Percentiles rank a stretch among this genome's conserved stretches.
phyloP scores from a whole-genome alignment of 768 basidiomycete genomes.

The Termitomyces sp. region DNA sequence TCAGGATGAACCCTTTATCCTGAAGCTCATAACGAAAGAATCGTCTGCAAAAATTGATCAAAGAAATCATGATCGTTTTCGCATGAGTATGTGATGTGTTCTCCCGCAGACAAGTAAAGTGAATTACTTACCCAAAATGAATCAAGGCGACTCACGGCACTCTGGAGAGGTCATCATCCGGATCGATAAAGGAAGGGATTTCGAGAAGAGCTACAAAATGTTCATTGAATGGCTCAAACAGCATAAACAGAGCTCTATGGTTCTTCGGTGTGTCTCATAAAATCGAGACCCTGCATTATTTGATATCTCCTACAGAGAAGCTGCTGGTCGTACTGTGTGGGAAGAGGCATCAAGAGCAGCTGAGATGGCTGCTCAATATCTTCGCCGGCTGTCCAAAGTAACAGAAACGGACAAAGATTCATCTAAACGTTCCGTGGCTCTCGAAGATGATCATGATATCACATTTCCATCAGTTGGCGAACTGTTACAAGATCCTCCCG shows the following conservation, averaged over 20 bases:
- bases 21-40: not conserved
- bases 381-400: not conserved
- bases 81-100: constrained; percentile 3
- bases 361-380: not conserved
- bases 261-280: constrained; percentile 3
- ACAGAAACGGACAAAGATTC: not conserved
- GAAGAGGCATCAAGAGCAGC: not conserved
- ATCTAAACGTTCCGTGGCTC: constrained; percentile 4
- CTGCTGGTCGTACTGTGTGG: constrained; percentile 5
- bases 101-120: not conserved
- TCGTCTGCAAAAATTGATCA: not conserved
- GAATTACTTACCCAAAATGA: not conserved
- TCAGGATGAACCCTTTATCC: not conserved
- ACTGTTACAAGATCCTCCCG: constrained; percentile 2
- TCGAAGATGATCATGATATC: constrained; percentile 3
- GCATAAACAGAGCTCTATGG: not conserved
- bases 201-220: not conserved
- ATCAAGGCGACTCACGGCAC: constrained; percentile 4
- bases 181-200: constrained; percentile 10
- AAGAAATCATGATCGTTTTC: constrained; percentile 2
- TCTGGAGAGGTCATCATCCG: constrained; percentile 15
- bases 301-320: not conserved
- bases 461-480: constrained; percentile 5
- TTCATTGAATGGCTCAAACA: constrained; percentile 10
- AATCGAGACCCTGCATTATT: not conserved